Base-by-base conservation (phyloP, 805 yeast genomes). In the Nakazawaea laoshanensis region DNA sequence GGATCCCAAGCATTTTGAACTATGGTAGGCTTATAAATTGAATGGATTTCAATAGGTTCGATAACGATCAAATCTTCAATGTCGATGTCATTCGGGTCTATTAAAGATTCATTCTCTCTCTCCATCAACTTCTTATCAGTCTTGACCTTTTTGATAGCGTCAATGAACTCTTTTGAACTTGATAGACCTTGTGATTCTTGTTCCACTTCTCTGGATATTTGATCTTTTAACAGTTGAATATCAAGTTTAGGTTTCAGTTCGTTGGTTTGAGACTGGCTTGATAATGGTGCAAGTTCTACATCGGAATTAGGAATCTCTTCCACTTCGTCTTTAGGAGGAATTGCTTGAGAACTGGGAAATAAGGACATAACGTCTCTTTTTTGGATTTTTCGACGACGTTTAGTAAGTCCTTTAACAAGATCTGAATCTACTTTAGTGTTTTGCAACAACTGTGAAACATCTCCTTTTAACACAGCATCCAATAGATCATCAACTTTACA, bases 131-230 rank as follows among this genome's bases (percentile, higher is more conserved):
- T 19, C 23, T 27, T 27, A 11, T 36, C 32, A 19, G 29, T 16
- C 27, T 36, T 36, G 19, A 36, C 27, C 13, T 31, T 27, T 12
- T 36, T 36, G 14, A 36, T 27, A 6, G 39, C 39, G 6, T 31
- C 26, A 4, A 36, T 17, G 12, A 36, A 27, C 8, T 14, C n/a
- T n/a, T n/a, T n/a, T n/a, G n/a, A 5, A 17, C 11, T n/a, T 11
- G 10, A n/a, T 13, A 20, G 11, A 22, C 16, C n/a, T 20, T 25
- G 10, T 21, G 7, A 20, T 10, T 17, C 12, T 27, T 17, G 7
- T n/a, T 4, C 15, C 15, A 4, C 14, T 23, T 16, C 7, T 28
- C 28, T 22, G 21, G 27, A 3, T n/a, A 17, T 10, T 16, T 18
- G 17, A 22, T 28, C 15, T 33, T n/a, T n/a, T n/a, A n/a, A n/a